Percentiles rank a stretch among this genome's conserved stretches.
These are phyloP conservation scores for Diplogelasinospora grovesii DNA, from an alignment of 495 filamentous ascomycete genomes.

Conservation along the genomic window DNA sequence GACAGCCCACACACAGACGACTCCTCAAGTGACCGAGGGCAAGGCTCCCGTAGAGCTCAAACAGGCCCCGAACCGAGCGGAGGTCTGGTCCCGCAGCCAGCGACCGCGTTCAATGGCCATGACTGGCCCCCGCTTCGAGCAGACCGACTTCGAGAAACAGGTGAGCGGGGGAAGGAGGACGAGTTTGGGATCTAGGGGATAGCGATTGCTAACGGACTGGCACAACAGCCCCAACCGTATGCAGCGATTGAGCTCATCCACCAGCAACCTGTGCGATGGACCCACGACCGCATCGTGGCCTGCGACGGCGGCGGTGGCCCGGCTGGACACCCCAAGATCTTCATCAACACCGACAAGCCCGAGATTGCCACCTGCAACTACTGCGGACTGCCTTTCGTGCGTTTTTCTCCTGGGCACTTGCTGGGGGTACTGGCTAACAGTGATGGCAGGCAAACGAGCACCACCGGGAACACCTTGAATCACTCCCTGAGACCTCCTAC, in stretches of 20 bases:
- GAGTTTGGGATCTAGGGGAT: neutral
- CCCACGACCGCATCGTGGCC: conserved; percentile 66
- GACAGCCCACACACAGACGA: conserved; percentile 53
- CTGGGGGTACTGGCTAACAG: neutral
- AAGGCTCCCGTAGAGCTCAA: conserved; percentile 46
- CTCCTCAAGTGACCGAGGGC: conserved; percentile 47
- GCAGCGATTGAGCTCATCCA: conserved; percentile 95
- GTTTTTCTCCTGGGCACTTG: conserved; percentile 27
- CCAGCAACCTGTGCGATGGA: conserved; percentile 90
- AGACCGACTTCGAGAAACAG: conserved; percentile 86
- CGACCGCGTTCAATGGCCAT: conserved; percentile 72
- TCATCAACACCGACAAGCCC: conserved; percentile 96
- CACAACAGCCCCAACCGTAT: conserved; percentile 69
- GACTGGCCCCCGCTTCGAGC: conserved; percentile 91
- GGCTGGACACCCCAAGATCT: conserved; percentile 84
- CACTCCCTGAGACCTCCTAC: conserved; percentile 73
- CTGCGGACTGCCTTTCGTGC: conserved; percentile 91
- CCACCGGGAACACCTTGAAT: conserved; percentile 72
- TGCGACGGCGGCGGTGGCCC: conserved; percentile 95
- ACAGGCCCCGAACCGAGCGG: conserved; percentile 83
- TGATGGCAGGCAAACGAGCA: conserved; percentile 85
- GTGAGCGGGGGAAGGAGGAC: conserved; percentile 41
- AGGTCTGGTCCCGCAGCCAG: conserved; percentile 79
- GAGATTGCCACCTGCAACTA: conserved; percentile 86
- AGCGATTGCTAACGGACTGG: neutral